Base-by-base conservation (phyloP, 2,329 filamentous ascomycete genomes). In the Curvularia hawaiiensis region DNA sequence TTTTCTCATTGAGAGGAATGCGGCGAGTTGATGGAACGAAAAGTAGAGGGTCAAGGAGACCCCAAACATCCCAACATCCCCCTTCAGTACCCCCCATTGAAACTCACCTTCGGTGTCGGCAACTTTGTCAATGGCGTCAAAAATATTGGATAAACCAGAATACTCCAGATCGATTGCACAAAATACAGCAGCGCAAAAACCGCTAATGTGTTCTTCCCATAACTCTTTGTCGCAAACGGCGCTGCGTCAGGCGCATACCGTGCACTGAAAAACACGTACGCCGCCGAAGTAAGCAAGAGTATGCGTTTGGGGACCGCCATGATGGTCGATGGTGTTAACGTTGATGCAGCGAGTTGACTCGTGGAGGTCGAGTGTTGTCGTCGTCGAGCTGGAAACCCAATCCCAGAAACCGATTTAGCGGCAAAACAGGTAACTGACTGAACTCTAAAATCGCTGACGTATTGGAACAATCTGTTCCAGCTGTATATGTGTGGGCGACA, bases 51-150 rank as follows among this genome's bases (percentile, higher is more conserved):
- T 24, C 22, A 24, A 24, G 22, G 22, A 24, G 22, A 24, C 22
- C 22, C 4, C 22, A 24, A 24, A 24, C 22, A 24, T 24, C 22
- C 22, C 22, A 24, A 24, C 22, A 24, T 24, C 4, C 22, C 22
- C 30, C 30, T 31, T 11, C 30, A 24, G 22, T 24, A 11, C 30
- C 30, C 30, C 30, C 10, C 11, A 31, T 12, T 35, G 6, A 30
- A 22, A 20, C 79, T 66, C 66, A 84, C 83, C 43, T 77, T 67
- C 6, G 85, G 83, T 12, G 78, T 75, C 4, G 86, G 86, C 31
- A 90, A 69, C 65, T 85, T 75, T 58, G 84, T 80, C 46, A 89
- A 64, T 3, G 85, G 85, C 39, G 82, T 86, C 58, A 89, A 77
- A 58, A 80, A 84, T 33, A 79, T 74, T 3, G 86, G 87, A 65